A percentile compares a stretch with the other conserved stretches of the same genome.
These are phyloP conservation scores for Chaetoceros muelleri DNA, from an alignment of 108 stramenopile genomes.

Conservation along the genomic window DNA sequence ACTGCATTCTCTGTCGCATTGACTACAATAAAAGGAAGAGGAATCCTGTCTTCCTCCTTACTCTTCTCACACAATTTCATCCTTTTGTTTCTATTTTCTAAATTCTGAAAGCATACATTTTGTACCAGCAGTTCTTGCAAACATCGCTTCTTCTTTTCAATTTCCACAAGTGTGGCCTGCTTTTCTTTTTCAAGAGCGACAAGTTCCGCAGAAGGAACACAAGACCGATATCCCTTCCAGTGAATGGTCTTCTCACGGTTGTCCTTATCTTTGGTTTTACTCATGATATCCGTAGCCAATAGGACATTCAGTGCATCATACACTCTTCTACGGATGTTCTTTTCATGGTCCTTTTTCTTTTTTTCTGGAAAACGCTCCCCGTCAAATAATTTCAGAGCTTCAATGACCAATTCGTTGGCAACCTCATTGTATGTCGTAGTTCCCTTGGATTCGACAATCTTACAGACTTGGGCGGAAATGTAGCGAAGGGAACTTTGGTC, in stretches of 20 bases:
- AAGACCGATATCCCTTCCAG: slow-evolving; percentile 79
- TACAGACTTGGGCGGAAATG: slow-evolving; percentile 87
- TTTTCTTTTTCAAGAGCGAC: slow-evolving; percentile 40
- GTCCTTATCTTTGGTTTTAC: slow-evolving; percentile 51
- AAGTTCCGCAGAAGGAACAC: slow-evolving; percentile 53
- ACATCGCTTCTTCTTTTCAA: slow-evolving; percentile 57
- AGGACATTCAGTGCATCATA: slow-evolving; percentile 94
- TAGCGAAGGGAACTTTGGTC: slow-evolving; percentile 51
- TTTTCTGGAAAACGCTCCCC: slow-evolving; percentile 29
- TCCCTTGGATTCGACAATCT: slow-evolving; percentile 90
- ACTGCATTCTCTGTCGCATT: slow-evolving; percentile 66
- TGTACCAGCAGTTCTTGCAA: slow-evolving; percentile 77
- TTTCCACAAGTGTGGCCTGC: slow-evolving; percentile 19
- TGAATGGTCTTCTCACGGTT: slow-evolving; percentile 50
- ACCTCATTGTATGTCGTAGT: slow-evolving; percentile 92
- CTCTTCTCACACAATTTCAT: slow-evolving; percentile 5
- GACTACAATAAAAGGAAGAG: slow-evolving; percentile 88
- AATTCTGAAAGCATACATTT: slow-evolving; percentile 79
- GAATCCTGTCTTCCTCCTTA: slow-evolving; percentile 44
- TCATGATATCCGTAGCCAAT: slow-evolving; percentile 93
- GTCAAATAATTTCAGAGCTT: slow-evolving; percentile 17
- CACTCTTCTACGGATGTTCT: slow-evolving; percentile 88
- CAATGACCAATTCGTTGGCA: slow-evolving; percentile 82
- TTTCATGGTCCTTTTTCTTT: slow-evolving; percentile 67
- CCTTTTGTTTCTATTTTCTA: slow-evolving; percentile 57